Conservation (phyloP, 352 stramenopile genomes). For the Phytophthora multivora region DNA sequence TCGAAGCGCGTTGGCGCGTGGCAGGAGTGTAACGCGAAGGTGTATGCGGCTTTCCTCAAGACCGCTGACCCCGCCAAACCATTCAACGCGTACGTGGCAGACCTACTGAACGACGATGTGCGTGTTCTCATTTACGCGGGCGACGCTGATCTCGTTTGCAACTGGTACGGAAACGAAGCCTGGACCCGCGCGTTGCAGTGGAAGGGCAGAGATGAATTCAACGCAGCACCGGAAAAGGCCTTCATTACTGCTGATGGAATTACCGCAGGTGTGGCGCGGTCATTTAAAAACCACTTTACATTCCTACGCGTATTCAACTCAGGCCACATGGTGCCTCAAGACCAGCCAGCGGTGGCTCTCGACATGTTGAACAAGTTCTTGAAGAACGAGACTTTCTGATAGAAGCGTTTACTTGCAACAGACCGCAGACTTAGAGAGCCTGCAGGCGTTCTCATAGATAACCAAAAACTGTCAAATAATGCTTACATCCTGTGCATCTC, state of each 20-base stretch:
- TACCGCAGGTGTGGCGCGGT: conserved; percentile 30
- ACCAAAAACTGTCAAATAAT: conserved; percentile 17
- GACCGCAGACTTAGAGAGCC: neutral
- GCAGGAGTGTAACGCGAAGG: conserved; percentile 91
- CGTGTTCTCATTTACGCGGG: conserved; percentile 95
- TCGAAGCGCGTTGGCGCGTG: conserved; percentile 54
- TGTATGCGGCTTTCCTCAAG: conserved; percentile 83
- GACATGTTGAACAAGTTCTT: conserved; percentile 75
- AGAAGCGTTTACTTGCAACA: conserved; percentile 4
- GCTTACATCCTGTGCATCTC: conserved; percentile 3
- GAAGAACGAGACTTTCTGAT: conserved; percentile 26
- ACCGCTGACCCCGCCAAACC: conserved; percentile 90
- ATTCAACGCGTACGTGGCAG: conserved; percentile 79
- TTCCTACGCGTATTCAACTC: conserved; percentile 63
- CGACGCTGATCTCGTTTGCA: conserved; percentile 94
- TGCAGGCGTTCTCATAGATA: conserved; percentile 17
- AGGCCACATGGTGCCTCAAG: conserved; percentile 60
- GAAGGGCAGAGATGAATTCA: conserved; percentile 87
- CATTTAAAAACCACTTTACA: conserved; percentile 45
- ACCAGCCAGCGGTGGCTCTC: conserved; percentile 52
- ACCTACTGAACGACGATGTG: conserved; percentile 75
- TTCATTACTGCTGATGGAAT: conserved; percentile 26
- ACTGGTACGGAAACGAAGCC: conserved; percentile 94
- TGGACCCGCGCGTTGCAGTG: conserved; percentile 93
- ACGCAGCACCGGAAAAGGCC: conserved; percentile 33